A percentile compares a stretch with the other conserved stretches of the same genome.
phyloP scores from a whole-genome alignment of 345 rosid species.

The Alliaria petiolata region DNA sequence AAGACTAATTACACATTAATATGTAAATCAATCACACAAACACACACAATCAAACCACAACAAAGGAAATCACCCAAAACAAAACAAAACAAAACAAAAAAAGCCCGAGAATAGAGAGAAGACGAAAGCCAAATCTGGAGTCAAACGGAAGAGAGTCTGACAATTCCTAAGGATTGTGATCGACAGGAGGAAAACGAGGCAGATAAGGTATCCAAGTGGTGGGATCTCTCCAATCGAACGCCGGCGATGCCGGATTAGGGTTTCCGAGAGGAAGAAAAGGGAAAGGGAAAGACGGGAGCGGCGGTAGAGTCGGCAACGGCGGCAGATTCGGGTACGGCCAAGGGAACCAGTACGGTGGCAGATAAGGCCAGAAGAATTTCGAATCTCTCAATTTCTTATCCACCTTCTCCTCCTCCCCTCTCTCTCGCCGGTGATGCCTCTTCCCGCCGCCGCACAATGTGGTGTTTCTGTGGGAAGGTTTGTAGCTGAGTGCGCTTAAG shows the following conservation, averaged over 20 bases:
- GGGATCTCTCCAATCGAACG: conserved; percentile 51
- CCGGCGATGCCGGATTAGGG: conserved; percentile 53
- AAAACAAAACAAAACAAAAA: background rate
- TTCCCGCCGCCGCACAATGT: conserved; percentile 39
- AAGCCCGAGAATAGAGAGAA: background rate
- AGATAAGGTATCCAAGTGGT: conserved; percentile 62
- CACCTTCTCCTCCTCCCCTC: conserved; percentile 13
- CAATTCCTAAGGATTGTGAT: conserved; percentile 2
- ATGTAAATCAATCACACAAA: conserved; percentile 15
- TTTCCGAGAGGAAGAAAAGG: conserved; percentile 32
- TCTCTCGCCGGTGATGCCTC: conserved; percentile 28
- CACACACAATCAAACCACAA: background rate
- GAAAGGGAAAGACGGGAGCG: conserved; percentile 38
- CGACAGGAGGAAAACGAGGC: conserved; percentile 37
- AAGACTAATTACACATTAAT: conserved; percentile 22
- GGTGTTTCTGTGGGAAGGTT: conserved; percentile 49
- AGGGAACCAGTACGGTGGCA: conserved; percentile 52
- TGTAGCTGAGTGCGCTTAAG: conserved; percentile 66
- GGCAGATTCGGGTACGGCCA: conserved; percentile 43
- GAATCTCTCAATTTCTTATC: conserved; percentile 41
- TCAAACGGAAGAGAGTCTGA: background rate
- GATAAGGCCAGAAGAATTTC: conserved; percentile 52
- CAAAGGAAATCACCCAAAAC: background rate
- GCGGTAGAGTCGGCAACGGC: conserved; percentile 37
- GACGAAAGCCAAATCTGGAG: background rate